phyloP scores from a whole-genome alignment of 1,284 basidiomycete species.

The Irpex sp. region DNA sequence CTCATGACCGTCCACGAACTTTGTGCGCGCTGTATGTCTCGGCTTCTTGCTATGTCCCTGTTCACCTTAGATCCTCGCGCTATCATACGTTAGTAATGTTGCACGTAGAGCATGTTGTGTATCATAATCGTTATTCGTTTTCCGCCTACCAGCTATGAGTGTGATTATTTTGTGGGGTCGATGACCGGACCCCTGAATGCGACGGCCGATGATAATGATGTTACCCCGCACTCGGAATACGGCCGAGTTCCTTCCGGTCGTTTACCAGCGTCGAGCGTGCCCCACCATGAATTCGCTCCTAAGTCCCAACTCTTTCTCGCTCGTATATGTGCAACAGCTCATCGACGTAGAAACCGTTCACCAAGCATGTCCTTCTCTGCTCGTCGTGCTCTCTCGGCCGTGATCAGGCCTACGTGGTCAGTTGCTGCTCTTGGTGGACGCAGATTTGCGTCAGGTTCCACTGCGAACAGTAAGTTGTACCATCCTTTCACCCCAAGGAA shows the following conservation, averaged over 20 bases:
- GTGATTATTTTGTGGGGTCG: no score
- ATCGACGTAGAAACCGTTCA: no score
- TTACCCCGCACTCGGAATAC: background rate
- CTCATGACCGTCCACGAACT: background rate
- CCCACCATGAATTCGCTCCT: no score
- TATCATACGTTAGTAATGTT: background rate
- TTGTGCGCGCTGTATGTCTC: background rate
- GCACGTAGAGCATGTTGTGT: background rate
- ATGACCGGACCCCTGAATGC: no score
- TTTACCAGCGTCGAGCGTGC: no score
- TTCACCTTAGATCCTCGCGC: background rate
- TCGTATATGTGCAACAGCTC: no score
- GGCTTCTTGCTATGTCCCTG: background rate
- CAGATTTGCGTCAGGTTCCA: background rate
- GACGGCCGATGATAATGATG: no score
- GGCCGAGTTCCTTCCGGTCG: no score
- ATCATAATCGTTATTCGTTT: background rate
- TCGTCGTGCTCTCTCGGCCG: background rate
- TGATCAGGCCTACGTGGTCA: background rate
- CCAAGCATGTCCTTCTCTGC: background rate
- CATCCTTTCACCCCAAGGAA: background rate
- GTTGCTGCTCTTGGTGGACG: background rate
- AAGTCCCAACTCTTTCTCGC: no score
- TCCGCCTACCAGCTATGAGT: background rate
- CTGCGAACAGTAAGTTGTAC: slow-evolving; percentile 7